These are phyloP conservation scores for Mortierella sp. DNA, from an alignment of 371 early-diverging fungal genomes.

Conservation along the genomic window DNA sequence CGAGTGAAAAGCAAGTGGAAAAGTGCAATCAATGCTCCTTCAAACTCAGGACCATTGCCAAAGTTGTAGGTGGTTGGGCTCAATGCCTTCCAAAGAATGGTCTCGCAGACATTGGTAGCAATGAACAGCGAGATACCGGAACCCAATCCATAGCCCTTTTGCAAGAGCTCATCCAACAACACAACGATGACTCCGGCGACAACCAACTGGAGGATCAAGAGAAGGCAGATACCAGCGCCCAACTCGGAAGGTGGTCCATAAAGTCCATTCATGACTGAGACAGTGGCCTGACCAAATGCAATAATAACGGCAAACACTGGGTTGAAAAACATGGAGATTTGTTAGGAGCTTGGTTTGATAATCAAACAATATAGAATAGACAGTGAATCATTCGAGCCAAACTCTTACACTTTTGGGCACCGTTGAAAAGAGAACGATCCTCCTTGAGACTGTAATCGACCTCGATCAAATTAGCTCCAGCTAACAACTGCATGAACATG, in stretches of 20 bases:
- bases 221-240: conserved; percentile 92
- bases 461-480: conserved; percentile 96
- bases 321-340: background rate
- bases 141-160: conserved; percentile 99
- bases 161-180: conserved; percentile 99
- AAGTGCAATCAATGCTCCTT: conserved; percentile 97
- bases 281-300: conserved; percentile 98
- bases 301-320: conserved; percentile 91
- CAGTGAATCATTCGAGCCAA: background rate
- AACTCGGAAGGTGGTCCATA: conserved; percentile 97
- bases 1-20: conserved; percentile 97
- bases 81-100: conserved; percentile 99
- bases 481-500: conserved; percentile 99
- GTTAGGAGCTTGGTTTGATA: background rate
- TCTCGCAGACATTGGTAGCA: conserved; percentile 99
- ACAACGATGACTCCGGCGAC: conserved; percentile 98
- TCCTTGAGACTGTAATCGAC: conserved; percentile 99
- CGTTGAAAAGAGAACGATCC: conserved; percentile 98
- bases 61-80: conserved; percentile 97
- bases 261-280: conserved; percentile 98
- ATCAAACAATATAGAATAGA: background rate
- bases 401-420: conserved; percentile 96
- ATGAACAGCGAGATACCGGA: conserved; percentile 99
- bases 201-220: conserved; percentile 97
- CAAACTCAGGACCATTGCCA: conserved; percentile 98